Evolutionary conservation across 139 green algal species (phyloP), one percentile per base, ranked within the genome.

Genomic region (Mychonastes homosphaera): DNA sequence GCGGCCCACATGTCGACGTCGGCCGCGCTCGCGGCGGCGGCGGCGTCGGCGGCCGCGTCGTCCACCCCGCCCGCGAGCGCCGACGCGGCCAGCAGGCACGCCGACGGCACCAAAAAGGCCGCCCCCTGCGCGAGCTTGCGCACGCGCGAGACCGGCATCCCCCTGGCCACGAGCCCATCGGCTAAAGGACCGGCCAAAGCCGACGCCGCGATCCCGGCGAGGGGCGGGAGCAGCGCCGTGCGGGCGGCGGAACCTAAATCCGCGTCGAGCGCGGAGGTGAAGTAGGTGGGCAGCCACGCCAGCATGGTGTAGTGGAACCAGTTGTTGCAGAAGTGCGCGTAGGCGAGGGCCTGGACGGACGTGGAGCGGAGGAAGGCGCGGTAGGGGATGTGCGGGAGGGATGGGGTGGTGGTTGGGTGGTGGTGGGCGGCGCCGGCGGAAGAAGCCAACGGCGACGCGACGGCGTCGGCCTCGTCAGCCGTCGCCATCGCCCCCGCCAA

Each of bases 251-350:
- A 69, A 9, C 74, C 75, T 19, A 97, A 69, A 73, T 89, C 75
- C 13, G 95, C 72, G 2, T 43, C 53, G n/a, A 98, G 64, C 3
- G 77, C 80, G 54, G 92, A 70, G 0, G 67, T 86, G 59, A 96
- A 97, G 76, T 94, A 98, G 10, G 87, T 93, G 33, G 92, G 92
- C 72, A 99, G 80, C 92, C 92, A 99, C 21, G 92, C 83, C 53
- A 95, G 74, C 77, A 98, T 88, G 16, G 82, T 87, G 80, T 95
- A 97, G 58, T 95, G 82, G 58, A 93, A 87, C 30, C 73, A 88
- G 75, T 98, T 96, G 70, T 96, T 90, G 75, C 80, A 89, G 59
- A 97, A 98, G 76, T 99, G 92, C 2, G 83, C 89, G 70, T 84
- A 94, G 13, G 79, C 82, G 19, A 99, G 76, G 5, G 82, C 90